Conservation (phyloP, 768 basidiomycete species). For the Kwoniella bestiolae region DNA sequence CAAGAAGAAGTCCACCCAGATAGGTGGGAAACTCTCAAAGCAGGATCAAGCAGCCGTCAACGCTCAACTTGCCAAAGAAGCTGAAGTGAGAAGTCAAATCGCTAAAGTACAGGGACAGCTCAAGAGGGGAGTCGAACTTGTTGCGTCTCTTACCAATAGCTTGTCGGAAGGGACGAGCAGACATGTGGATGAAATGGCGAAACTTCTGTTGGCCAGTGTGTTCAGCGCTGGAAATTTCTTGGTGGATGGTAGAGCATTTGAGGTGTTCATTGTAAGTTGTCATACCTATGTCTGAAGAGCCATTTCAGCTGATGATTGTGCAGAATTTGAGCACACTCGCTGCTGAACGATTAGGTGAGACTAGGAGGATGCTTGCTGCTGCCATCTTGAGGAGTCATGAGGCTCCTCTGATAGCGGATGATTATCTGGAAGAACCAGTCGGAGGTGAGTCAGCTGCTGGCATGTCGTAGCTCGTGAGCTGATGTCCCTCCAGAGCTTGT, state of each 20-base stretch:
- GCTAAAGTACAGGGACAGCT: constrained; percentile 64
- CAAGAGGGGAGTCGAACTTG: constrained; percentile 70
- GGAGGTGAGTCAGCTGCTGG: constrained; percentile 49
- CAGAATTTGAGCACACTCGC: constrained; percentile 73
- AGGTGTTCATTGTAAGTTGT: constrained; percentile 74
- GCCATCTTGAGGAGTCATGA: constrained; percentile 78
- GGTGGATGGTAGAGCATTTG: constrained; percentile 68
- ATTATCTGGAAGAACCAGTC: constrained; percentile 72
- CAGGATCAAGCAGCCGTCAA: constrained; percentile 82
- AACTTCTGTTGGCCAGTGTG: constrained; percentile 69
- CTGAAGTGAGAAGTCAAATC: constrained; percentile 69
- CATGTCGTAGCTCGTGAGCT: constrained; percentile 1
- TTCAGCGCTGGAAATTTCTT: constrained; percentile 67
- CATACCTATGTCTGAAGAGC: neutral
- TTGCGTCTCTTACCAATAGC: constrained; percentile 66
- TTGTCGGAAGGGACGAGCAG: constrained; percentile 63
- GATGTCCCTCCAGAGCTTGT: constrained; percentile 66
- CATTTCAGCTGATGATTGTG: constrained; percentile 1
- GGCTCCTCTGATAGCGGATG: constrained; percentile 70
- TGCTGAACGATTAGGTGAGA: constrained; percentile 72
- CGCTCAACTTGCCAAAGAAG: constrained; percentile 81
- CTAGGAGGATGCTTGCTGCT: constrained; percentile 75
- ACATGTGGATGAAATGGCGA: constrained; percentile 66
- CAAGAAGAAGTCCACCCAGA: constrained; percentile 69
- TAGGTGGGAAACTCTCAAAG: constrained; percentile 68